phyloP scores from a whole-genome alignment of 768 basidiomycete species.

The Agaricus blazei region DNA sequence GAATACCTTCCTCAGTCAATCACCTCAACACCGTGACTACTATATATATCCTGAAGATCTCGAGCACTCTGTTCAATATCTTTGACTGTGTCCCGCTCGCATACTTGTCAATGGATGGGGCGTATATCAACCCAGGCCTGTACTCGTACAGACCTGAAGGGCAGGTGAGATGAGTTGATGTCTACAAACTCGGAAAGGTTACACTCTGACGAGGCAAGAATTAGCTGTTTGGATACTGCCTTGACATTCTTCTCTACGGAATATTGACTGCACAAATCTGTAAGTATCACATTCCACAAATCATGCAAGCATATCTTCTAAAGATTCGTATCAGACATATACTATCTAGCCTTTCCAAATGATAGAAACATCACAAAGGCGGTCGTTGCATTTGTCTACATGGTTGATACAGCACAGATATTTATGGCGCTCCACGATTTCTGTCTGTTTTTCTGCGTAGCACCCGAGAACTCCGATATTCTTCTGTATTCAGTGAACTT shows the following conservation, averaged over 20 bases:
- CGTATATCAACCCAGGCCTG: too few relatives aligned
- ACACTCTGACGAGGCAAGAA: too few relatives aligned
- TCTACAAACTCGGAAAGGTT: too few relatives aligned
- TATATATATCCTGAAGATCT: too few relatives aligned
- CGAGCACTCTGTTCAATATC: too few relatives aligned
- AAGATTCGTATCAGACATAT: neutral
- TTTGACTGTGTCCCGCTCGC: too few relatives aligned
- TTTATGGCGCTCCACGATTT: neutral
- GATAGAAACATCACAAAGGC: neutral
- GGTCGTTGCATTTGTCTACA: constrained; percentile 2
- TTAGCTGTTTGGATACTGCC: constrained; percentile 2
- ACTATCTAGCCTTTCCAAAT: constrained; percentile 5
- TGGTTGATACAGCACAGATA: neutral
- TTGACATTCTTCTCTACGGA: constrained; percentile 5
- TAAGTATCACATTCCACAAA: neutral
- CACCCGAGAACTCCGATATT: too few relatives aligned
- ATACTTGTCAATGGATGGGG: too few relatives aligned
- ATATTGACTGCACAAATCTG: constrained; percentile 1
- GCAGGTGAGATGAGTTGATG: too few relatives aligned
- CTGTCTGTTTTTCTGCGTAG: neutral
- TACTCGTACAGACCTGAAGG: too few relatives aligned
- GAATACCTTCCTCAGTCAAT: too few relatives aligned
- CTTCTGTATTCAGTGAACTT: neutral
- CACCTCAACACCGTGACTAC: too few relatives aligned
- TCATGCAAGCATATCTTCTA: neutral